Evolutionary conservation across 768 basidiomycete genomes (phyloP).

Genomic region (Mycena haematopus): DNA sequence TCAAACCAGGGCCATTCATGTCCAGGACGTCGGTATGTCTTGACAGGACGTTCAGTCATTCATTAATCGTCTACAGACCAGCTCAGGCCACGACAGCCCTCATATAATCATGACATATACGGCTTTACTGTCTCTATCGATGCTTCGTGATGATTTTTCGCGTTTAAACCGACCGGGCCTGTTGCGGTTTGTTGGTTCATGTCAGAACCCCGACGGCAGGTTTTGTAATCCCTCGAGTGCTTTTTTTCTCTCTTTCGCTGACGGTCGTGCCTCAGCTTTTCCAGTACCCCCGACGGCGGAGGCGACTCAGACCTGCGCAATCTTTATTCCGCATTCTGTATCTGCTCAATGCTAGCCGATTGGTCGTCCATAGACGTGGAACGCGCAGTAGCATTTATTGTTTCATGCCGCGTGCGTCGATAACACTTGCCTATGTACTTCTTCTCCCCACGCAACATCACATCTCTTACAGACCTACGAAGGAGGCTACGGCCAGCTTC

Average conservation of each 20-base stretch:
- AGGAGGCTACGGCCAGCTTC: conserved; percentile 89
- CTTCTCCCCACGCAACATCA: background rate
- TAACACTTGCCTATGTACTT: background rate
- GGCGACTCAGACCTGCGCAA: conserved; percentile 84
- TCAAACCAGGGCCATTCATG: conserved; percentile 80
- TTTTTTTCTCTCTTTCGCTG: background rate
- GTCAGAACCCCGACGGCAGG: conserved; percentile 87
- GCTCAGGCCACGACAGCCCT: conserved; percentile 68
- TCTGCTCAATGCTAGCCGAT: conserved; percentile 79
- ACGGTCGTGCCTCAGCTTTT: conserved; percentile 57
- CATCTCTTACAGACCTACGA: conserved; percentile 74
- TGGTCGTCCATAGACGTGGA: conserved; percentile 77
- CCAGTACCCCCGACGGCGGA: conserved; percentile 60
- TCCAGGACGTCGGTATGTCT: conserved; percentile 37
- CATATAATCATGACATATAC: conserved; percentile 96
- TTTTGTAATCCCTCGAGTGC: conserved; percentile 36
- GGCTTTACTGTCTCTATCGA: conserved; percentile 80
- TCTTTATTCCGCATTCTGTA: conserved; percentile 85
- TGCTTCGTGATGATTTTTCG: conserved; percentile 84
- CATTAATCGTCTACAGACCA: conserved; percentile 31
- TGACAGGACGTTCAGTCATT: background rate
- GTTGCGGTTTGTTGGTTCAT: conserved; percentile 65
- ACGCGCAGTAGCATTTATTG: conserved; percentile 67
- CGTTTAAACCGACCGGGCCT: conserved; percentile 73
- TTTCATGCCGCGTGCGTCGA: conserved; percentile 69